Evolutionary conservation across 805 yeast genomes (phyloP), one percentile per base, ranked within the genome.

Genomic region (Pichia scutulata): DNA sequence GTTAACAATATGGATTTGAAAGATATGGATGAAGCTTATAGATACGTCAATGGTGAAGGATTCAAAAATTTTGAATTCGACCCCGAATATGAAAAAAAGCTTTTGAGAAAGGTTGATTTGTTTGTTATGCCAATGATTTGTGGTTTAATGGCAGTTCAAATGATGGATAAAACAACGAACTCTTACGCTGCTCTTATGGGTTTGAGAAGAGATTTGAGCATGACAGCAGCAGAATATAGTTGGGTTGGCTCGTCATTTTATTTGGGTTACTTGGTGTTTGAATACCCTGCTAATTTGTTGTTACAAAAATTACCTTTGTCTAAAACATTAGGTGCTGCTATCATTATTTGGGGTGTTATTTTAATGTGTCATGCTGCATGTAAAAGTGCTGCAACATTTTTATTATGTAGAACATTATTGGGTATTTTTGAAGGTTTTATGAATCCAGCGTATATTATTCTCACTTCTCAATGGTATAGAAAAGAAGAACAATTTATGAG

Each of bases 171-270:
- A 53, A 62, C 66, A 22, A 65, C 75, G 16, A 63, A 68, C 23
- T 62, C 73, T 14, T 72, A 70, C 54, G 79, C 79, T 5, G 71
- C 78, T 6, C 65, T 76, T 43, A 67, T 73, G 55, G 79, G 78
- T 13, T 54, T 77, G 39, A 65, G 66, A 47, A 55, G 56, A 10
- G 78, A 73, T 57, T 63, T 64, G 25, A 50, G 68, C 24, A 64
- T 77, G 61, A 53, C 53, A n/a, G 76, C 78, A 9, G 66, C 67
- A 50, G 66, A 71, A 60, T 74, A 77, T 57, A 63, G 78, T 44
- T 77, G 85, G 82, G 45, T 65, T 40, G 62, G 70, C 21, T 56
- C 70, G 19, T 59, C 63, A 10, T 66, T 66, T 45, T 63, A 63
- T 45, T 49, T 75, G 24, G 78, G 78, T 22, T 78, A 77, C 58